phyloP scores from a whole-genome alignment of 331 rosid genomes.

The Cydonia oblonga region DNA sequence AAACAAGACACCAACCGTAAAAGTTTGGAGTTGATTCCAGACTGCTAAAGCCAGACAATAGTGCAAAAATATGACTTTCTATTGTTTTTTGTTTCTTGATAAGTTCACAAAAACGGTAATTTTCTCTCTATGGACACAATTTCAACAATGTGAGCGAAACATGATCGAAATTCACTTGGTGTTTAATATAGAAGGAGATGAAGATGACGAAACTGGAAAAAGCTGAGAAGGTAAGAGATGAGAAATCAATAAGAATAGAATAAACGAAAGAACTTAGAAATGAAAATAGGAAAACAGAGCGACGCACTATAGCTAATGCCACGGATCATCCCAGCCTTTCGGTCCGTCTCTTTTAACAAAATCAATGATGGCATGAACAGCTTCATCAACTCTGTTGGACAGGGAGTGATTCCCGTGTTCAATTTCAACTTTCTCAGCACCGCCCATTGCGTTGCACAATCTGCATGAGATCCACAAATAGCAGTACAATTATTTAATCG shows the following conservation, averaged over 20 bases:
- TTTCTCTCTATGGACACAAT: not conserved
- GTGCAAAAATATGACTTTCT: not conserved
- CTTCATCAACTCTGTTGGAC: conserved; percentile 80
- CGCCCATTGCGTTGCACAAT: conserved; percentile 91
- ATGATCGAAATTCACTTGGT: not conserved
- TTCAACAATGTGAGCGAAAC: not conserved
- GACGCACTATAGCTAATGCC: conserved; percentile 48
- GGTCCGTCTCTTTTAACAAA: conserved; percentile 86
- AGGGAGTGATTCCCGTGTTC: conserved; percentile 93
- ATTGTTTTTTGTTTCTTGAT: not conserved
- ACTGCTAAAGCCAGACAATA: not conserved
- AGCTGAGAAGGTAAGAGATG: not conserved
- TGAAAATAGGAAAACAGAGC: not conserved
- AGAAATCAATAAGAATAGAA: conserved; percentile 8
- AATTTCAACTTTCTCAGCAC: conserved; percentile 83
- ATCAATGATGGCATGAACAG: conserved; percentile 66
- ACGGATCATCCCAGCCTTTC: conserved; percentile 98
- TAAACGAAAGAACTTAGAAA: not conserved
- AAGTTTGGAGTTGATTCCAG: not conserved
- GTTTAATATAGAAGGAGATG: too few relatives aligned
- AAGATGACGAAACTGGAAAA: not conserved
- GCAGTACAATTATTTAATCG: not conserved
- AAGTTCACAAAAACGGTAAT: not conserved
- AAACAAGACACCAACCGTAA: not conserved
- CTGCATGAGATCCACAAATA: conserved; percentile 37